Evolutionary conservation across 208 protist species (phyloP), one percentile per base, ranked within the genome.

Genomic region (Leishmania lainsoni): DNA sequence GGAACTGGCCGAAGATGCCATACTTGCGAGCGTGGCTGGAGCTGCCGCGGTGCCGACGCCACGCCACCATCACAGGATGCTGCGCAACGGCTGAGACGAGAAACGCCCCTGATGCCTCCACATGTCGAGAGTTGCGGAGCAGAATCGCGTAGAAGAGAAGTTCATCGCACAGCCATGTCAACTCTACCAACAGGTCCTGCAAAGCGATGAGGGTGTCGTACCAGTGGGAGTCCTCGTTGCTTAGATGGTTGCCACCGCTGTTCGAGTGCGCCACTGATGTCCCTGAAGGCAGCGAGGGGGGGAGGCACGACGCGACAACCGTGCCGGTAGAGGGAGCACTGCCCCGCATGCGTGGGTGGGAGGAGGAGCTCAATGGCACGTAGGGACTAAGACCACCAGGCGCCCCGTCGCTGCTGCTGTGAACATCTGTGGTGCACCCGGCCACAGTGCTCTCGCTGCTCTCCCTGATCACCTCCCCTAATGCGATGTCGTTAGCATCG

Each of bases 91-190:
- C 86, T 0, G 88, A 66, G 5, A 91, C 80, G n/a, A 97, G 81
- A 75, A 96, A 97, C 3, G 89, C 79, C 12, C 90, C 88, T 70
- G 93, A 96, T 26, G 89, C 88, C 75, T 97, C 92, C 49, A 97
- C 92, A 51, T 86, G 81, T 5, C 92, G 82, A 26, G 90, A 95
- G 84, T 97, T 96, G n/a, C 89, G 84, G 26, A 94, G 91, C 26
- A 95, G 78, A 73, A 96, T 90, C n/a, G 88, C 86, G 81, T 91
- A 93, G 73, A 91, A 92, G 49, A 97, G 76, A 39, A 97, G 87
- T 61, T 97, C 94, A 59, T 97, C 94, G 63, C 94, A 90, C 10
- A 97, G 83, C 91, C 92, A 97, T 45, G 86, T 94, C 52, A 97
- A 76, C 73, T 97, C 94, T 0, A 96, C 86, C 20, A 96, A 84